phyloP scores from a whole-genome alignment of 441 rosid genomes.

The Populus trichocarpa region DNA sequence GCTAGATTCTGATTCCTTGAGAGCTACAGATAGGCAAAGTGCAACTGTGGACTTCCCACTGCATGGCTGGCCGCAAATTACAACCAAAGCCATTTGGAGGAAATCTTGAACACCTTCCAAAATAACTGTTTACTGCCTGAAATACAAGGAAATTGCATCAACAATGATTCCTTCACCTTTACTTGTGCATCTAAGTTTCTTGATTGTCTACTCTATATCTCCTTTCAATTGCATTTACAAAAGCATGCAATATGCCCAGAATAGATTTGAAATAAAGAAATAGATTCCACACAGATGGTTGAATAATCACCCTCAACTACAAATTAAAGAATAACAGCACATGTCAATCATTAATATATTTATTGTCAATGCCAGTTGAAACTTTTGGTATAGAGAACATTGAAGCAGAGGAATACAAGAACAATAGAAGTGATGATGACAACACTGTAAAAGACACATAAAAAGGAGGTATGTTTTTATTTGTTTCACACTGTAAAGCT shows the following conservation, averaged over 20 bases:
- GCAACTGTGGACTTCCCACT: conserved; percentile 86
- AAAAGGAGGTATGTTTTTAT: not conserved
- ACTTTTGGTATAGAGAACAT: not conserved
- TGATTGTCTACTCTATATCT: not conserved
- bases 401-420: not conserved
- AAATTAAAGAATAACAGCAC: not conserved
- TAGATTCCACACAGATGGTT: not conserved
- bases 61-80: conserved; percentile 91
- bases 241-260: not conserved
- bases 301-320: not conserved
- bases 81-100: conserved; percentile 72
- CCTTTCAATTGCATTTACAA: not conserved
- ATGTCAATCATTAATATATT: not conserved
- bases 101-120: not conserved
- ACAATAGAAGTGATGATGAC: not conserved
- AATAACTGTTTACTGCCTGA: conserved; percentile 1
- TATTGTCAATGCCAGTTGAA: not conserved
- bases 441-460: not conserved
- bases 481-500: not conserved
- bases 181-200: not conserved
- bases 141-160: not conserved
- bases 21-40: conserved; percentile 51
- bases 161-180: not conserved
- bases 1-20: conserved; percentile 63
- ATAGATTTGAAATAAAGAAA: not conserved